Evolutionary conservation across 495 filamentous ascomycete species (phyloP).

Genomic region (Neurospora sp.): DNA sequence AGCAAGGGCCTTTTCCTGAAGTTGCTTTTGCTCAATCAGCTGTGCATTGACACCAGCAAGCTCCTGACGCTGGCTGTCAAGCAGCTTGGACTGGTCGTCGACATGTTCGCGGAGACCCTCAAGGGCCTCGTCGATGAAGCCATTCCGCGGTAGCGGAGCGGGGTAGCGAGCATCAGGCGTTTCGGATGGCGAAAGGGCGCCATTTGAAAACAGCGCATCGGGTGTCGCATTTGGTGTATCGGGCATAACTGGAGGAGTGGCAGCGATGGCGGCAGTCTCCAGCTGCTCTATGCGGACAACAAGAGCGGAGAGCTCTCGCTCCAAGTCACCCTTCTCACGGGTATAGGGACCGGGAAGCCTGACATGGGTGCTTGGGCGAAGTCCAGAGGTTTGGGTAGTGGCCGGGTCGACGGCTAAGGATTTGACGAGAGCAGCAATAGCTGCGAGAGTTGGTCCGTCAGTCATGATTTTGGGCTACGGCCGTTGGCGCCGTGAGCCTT

Average conservation of each 20-base stretch:
- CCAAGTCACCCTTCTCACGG: slow-evolving; percentile 56
- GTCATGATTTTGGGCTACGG: slow-evolving; percentile 33
- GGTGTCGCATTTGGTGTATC: slow-evolving; percentile 52
- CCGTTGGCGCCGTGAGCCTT: slow-evolving; percentile 10
- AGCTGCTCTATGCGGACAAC: slow-evolving; percentile 57
- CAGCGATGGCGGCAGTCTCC: slow-evolving; percentile 45
- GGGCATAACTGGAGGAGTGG: slow-evolving; percentile 40
- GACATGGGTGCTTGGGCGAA: slow-evolving; percentile 33
- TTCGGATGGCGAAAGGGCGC: slow-evolving; percentile 7
- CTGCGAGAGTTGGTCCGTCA: slow-evolving; percentile 52
- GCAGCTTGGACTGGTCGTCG: slow-evolving; percentile 67
- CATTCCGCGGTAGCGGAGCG: slow-evolving; percentile 22
- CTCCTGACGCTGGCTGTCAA: slow-evolving; percentile 62
- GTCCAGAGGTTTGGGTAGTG: slow-evolving; percentile 17
- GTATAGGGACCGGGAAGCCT: slow-evolving; percentile 55
- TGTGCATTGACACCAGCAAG: slow-evolving; percentile 59
- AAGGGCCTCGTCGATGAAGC: slow-evolving; percentile 55
- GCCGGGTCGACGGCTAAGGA: slow-evolving; percentile 45
- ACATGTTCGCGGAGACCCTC: slow-evolving; percentile 64
- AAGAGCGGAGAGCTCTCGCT: slow-evolving; percentile 61
- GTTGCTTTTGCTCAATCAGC: slow-evolving; percentile 54
- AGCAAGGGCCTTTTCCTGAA: slow-evolving; percentile 51
- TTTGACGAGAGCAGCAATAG: slow-evolving; percentile 53
- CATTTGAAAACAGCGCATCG: slow-evolving; percentile 44
- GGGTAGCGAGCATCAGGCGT: slow-evolving; percentile 10